These are phyloP conservation scores for Aphanomyces stellatus DNA, from an alignment of 352 stramenopile genomes.

Conservation along the genomic window DNA sequence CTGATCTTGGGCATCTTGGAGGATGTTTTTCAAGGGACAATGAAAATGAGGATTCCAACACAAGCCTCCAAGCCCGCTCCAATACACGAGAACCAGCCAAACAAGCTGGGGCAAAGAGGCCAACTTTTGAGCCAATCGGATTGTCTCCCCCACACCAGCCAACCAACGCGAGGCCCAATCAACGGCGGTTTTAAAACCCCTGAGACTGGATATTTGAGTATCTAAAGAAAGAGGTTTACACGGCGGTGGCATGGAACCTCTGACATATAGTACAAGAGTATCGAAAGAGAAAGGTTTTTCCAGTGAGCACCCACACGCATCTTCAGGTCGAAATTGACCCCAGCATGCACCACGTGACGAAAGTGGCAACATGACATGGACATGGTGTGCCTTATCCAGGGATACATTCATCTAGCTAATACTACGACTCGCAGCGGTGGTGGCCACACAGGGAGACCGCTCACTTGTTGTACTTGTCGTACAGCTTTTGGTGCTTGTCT, in stretches of 20 bases:
- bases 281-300: too few relatives aligned
- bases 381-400: too few relatives aligned
- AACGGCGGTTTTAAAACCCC: not conserved
- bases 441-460: too few relatives aligned
- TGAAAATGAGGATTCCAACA: conserved; percentile 21
- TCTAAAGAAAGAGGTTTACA: too few relatives aligned
- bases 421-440: too few relatives aligned
- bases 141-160: conserved; percentile 1
- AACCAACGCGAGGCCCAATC: conserved; percentile 10
- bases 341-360: too few relatives aligned
- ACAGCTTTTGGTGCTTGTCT: conserved; percentile 92
- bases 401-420: too few relatives aligned
- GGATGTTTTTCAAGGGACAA: conserved; percentile 23
- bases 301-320: too few relatives aligned
- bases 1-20: conserved; percentile 81
- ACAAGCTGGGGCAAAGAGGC: not conserved
- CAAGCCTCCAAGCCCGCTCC: not conserved
- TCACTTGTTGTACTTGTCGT: conserved; percentile 56
- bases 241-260: too few relatives aligned
- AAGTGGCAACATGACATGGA: too few relatives aligned
- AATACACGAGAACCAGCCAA: conserved; percentile 20
- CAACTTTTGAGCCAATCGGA: conserved; percentile 1
- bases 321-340: too few relatives aligned
- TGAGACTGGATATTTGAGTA: not conserved
- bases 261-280: too few relatives aligned